Percentiles rank a stretch among this genome's conserved stretches.
Conservation (phyloP, 2,329 filamentous ascomycete genomes). For the Coniella vitis region DNA sequence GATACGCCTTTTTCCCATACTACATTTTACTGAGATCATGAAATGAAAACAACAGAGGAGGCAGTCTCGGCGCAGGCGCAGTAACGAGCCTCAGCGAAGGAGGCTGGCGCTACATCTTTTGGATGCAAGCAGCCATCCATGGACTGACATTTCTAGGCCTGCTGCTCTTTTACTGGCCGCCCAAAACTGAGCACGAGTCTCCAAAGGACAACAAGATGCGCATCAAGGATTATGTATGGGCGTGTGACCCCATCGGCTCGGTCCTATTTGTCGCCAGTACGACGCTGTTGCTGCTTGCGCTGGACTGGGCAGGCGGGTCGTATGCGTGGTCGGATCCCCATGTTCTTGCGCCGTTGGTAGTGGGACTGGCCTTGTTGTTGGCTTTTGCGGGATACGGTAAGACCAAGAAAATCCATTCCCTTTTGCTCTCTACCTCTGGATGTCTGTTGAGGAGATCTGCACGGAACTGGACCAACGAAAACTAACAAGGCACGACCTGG, state of each 20-base stretch:
- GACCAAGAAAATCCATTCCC: slow-evolving; percentile 14
- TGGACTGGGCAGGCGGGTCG: slow-evolving; percentile 39
- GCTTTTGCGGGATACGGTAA: slow-evolving; percentile 34
- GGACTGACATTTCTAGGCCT: slow-evolving; percentile 39
- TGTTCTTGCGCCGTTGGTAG: slow-evolving; percentile 32
- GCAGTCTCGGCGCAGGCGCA: slow-evolving; percentile 42
- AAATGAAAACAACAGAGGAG: slow-evolving; percentile 30
- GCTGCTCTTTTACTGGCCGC: slow-evolving; percentile 40
- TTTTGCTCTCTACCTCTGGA: neutral
- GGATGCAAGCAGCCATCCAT: slow-evolving; percentile 51
- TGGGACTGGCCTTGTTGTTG: slow-evolving; percentile 34
- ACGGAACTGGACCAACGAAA: neutral
- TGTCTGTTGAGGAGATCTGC: too few species aligned
- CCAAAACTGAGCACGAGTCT: slow-evolving; percentile 28
- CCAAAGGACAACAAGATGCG: slow-evolving; percentile 31
- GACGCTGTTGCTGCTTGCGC: slow-evolving; percentile 36
- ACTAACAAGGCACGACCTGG: too few species aligned
- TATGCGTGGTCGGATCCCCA: slow-evolving; percentile 34
- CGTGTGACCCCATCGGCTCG: slow-evolving; percentile 41
- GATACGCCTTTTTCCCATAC: too few species aligned
- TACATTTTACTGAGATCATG: neutral
- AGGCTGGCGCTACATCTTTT: slow-evolving; percentile 52
- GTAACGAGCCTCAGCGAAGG: slow-evolving; percentile 39
- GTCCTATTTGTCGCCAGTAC: slow-evolving; percentile 35
- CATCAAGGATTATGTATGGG: slow-evolving; percentile 35